Base-by-base conservation (phyloP, 1,284 basidiomycete genomes). In the Cryptococcus depauperatus region DNA sequence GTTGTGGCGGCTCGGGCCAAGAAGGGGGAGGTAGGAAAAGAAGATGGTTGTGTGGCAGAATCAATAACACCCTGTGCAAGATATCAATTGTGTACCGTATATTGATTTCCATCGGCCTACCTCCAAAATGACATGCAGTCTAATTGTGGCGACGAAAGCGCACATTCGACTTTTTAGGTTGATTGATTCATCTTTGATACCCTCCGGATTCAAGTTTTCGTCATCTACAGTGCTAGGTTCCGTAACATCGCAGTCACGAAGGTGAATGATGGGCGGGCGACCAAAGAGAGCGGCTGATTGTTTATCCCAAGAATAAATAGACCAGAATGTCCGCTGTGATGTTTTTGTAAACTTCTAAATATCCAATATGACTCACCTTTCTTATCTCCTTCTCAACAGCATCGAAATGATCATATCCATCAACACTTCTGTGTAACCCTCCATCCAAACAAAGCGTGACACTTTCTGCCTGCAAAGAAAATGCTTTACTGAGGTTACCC, bases 251-350 rank as follows among this genome's bases (percentile, higher is more conserved):
- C 85, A 90, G 64, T 91, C 88, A 47, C 84, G 77, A 50, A 90
- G 68, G 37, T 87, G 78, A 53, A 92, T 76, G 74, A 90, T 79
- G 2, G 87, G 80, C 18, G 88, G 88, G 19, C 87, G 75, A 14
- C 88, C 88, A 64, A 91, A 90, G 56, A 89, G 82, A 26, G 86
- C 84, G 2, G 68, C 68, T 6, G 66, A 68, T 60, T 89, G 87
- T 69, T 91, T 91, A 68, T 91, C 88, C 88, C 88, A 91, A 35
- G 87, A 76, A 68, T 91, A 92, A 21, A 91, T 85, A 50, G 85
- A 86, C 87, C 87, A 92, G 69, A 91, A 92, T 0, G 88, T 91
- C 52, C 88, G 80, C 68, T 68, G 29, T 11, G n/a, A 5, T 21
- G 13, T n/a, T n/a, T n/a, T 21, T 10, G 35, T 37, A 18, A 37